phyloP scores from a whole-genome alignment of 495 filamentous ascomycete species.

The Aspergillus baeticus region DNA sequence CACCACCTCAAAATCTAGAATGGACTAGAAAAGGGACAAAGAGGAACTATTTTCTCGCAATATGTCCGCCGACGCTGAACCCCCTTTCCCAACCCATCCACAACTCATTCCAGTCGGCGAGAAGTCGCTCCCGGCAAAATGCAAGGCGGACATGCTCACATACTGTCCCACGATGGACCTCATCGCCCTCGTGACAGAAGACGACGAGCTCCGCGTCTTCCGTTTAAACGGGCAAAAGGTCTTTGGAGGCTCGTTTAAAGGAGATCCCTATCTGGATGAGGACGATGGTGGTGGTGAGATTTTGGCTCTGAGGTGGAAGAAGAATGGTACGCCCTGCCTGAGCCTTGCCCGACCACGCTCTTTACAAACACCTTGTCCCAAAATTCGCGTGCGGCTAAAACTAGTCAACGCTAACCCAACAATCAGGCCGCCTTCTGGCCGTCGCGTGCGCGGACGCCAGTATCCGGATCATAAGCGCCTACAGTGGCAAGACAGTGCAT shows the following conservation, averaged over 20 bases:
- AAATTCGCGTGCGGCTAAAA: neutral
- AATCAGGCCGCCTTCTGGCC: slow-evolving; percentile 67
- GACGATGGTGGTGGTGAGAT: slow-evolving; percentile 53
- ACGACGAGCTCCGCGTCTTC: slow-evolving; percentile 61
- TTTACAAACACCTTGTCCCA: neutral
- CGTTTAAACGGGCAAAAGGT: slow-evolving; percentile 68
- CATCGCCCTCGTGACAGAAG: slow-evolving; percentile 65
- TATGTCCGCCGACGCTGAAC: slow-evolving; percentile 26
- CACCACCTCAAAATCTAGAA: slow-evolving; percentile 4
- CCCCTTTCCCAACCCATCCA: slow-evolving; percentile 19
- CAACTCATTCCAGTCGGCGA: slow-evolving; percentile 51
- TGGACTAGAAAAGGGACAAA: slow-evolving; percentile 12
- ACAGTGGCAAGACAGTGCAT: slow-evolving; percentile 75
- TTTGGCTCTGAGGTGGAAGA: slow-evolving; percentile 68
- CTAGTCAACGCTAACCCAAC: neutral
- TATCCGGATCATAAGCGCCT: slow-evolving; percentile 68
- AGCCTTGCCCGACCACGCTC: neutral
- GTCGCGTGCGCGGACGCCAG: slow-evolving; percentile 72
- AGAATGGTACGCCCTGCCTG: slow-evolving; percentile 59
- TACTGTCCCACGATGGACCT: slow-evolving; percentile 86
- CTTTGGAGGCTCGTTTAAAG: slow-evolving; percentile 54
- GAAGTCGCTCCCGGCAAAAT: slow-evolving; percentile 54
- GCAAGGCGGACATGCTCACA: slow-evolving; percentile 56
- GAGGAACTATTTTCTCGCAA: neutral
- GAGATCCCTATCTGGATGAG: slow-evolving; percentile 49